Evolutionary conservation across 768 basidiomycete species (phyloP), one percentile per base, ranked within the genome.

Genomic region (Lepiota brunneoincarnata): DNA sequence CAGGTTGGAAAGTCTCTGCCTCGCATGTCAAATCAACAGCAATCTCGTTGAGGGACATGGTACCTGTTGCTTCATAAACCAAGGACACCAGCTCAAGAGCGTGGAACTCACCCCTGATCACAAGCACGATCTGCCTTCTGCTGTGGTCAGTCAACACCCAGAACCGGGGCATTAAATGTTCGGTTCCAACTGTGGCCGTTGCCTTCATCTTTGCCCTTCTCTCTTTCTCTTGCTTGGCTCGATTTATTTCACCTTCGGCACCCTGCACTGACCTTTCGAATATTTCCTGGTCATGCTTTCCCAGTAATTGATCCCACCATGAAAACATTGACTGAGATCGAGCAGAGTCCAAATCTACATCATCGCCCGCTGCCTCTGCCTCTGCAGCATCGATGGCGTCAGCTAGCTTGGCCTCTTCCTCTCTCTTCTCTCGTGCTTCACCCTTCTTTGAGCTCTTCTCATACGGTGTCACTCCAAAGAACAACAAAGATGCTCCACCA

Each of bases 11-110:
- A 18, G 79, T 74, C 37, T 83, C 83, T 0, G 86, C 79, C 52
- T 91, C 87, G 67, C 91, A 93, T 0, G 90, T 89, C 44, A 93
- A 75, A 69, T 93, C 90, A 9, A 89, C 89, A 14, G 90, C 91
- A 4, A 93, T 80, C 68, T 93, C 91, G 61, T 93, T 93, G 39
- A 93, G 73, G 2, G 87, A 88, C 89, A 92, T 89, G 2, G 91
- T 93, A 11, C 91, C 85, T 12, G 3, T 3, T 9, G 36, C 10
- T 11, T 31, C 28, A 21, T 44, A 11, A 44, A 56, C 24, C 11
- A 2, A 21, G 40, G 31, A 24, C 15, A 52, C 26, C 28, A 34
- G 38, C 35, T 45, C 40, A 62, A 69, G 14, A 28, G n/a, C 18
- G 24, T 45, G 20, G 21, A 7, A 2, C 50, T 42, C 24, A 80